Percentiles rank a stretch among this genome's conserved stretches.
Conservation (phyloP, 164 flowering plant genomes). For the grape (Vitis vinifera) region ASM3070453v1 NC_081815.1:1044501-1045000, state of each 20-base stretch:
- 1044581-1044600: too few relatives aligned
- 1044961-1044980: not conserved
- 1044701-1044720: slow-evolving; percentile 10
- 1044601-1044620: too few relatives aligned
- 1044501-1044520: too few relatives aligned
- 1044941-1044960: slow-evolving; percentile 8
- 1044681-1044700: not conserved
- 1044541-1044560: too few relatives aligned
- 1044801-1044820: slow-evolving; percentile 1
- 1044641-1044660: not conserved
- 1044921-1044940: slow-evolving; percentile 12
- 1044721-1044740: slow-evolving; percentile 7
- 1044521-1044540: too few relatives aligned
- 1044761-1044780: too few relatives aligned
- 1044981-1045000: not conserved
- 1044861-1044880: too few relatives aligned
- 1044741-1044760: slow-evolving; percentile 7
- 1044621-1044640: not conserved
- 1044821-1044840: too few relatives aligned
- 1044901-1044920: slow-evolving; percentile 9
- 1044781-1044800: slow-evolving; percentile 7
- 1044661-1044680: not conserved
- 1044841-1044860: too few relatives aligned
- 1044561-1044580: too few relatives aligned
- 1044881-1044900: slow-evolving; percentile 7